Evolutionary conservation across 768 basidiomycete species (phyloP).

Genomic region (Neoboletus subvelutipes): DNA sequence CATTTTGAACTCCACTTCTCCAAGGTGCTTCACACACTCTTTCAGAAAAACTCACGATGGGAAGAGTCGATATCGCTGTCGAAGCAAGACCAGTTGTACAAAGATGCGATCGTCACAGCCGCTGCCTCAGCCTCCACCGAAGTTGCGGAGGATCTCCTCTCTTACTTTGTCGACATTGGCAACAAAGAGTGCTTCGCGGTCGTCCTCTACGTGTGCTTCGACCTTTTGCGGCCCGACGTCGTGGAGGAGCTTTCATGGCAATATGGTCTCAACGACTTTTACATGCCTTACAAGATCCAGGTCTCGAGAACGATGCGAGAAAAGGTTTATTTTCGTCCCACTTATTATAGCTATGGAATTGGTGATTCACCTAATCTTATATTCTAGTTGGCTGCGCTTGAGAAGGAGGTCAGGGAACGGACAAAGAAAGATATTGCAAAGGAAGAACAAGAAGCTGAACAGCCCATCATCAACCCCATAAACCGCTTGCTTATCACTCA

Average conservation of each 20-base stretch:
- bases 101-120: conserved; percentile 93
- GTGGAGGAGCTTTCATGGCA: conserved; percentile 97
- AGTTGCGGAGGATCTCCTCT: conserved; percentile 90
- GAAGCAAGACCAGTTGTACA: conserved; percentile 96
- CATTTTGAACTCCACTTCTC: not conserved
- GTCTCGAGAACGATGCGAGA: conserved; percentile 76
- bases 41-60: conserved; percentile 91
- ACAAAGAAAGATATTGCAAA: conserved; percentile 85
- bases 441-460: conserved; percentile 84
- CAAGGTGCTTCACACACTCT: not conserved
- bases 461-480: conserved; percentile 86
- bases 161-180: conserved; percentile 97
- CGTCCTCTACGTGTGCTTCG: conserved; percentile 88
- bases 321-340: conserved; percentile 46
- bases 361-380: conserved; percentile 5
- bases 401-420: conserved; percentile 88
- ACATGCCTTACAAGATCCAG: conserved; percentile 95
- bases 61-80: conserved; percentile 94
- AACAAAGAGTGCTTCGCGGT: conserved; percentile 98
- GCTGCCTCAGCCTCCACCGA: conserved; percentile 81
- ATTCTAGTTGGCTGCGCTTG: conserved; percentile 65
- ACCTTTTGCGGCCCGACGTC: conserved; percentile 88
- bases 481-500: conserved; percentile 68
- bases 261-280: conserved; percentile 93
- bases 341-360: not conserved